A percentile compares a stretch with the other conserved stretches of the same genome.
phyloP scores from a whole-genome alignment of 2,329 filamentous ascomycete genomes.

The Ophiobolus disseminans region DNA sequence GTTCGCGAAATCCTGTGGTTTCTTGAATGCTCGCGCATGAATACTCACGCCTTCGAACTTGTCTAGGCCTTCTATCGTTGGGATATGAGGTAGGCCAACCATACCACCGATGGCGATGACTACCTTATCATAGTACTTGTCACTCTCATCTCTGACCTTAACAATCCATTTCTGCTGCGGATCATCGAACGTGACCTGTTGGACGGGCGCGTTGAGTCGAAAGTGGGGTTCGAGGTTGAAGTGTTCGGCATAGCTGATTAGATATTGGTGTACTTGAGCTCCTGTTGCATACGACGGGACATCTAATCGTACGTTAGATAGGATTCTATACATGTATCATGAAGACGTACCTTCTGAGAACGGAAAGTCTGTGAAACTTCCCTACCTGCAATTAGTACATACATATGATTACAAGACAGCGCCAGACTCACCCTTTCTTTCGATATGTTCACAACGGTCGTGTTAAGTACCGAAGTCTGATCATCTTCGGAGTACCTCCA shows the following conservation, averaged over 20 bases:
- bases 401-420: background rate
- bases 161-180: conserved; percentile 21
- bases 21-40: conserved; percentile 24
- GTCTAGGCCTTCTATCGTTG: conserved; percentile 22
- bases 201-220: conserved; percentile 17
- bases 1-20: conserved; percentile 14
- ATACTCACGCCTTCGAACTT: conserved; percentile 20
- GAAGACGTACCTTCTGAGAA: conserved; percentile 17
- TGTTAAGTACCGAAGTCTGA: conserved; percentile 29
- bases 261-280: conserved; percentile 28
- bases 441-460: conserved; percentile 28
- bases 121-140: conserved; percentile 27
- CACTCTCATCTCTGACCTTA: conserved; percentile 4
- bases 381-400: too few species aligned
- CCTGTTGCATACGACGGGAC: conserved; percentile 25
- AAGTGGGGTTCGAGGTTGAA: conserved; percentile 25
- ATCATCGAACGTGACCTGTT: conserved; percentile 19
- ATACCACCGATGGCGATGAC: conserved; percentile 30
- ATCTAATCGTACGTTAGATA: background rate
- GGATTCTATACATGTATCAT: background rate
- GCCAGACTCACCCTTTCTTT: conserved; percentile 20
- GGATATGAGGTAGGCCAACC: conserved; percentile 22
- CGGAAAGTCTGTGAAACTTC: conserved; percentile 32
- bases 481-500: conserved; percentile 31
- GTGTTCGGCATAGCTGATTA: conserved; percentile 23